Evolutionary conservation across 257 asterid species (phyloP).

Genomic region (Paraleonurus japonicus): DNA sequence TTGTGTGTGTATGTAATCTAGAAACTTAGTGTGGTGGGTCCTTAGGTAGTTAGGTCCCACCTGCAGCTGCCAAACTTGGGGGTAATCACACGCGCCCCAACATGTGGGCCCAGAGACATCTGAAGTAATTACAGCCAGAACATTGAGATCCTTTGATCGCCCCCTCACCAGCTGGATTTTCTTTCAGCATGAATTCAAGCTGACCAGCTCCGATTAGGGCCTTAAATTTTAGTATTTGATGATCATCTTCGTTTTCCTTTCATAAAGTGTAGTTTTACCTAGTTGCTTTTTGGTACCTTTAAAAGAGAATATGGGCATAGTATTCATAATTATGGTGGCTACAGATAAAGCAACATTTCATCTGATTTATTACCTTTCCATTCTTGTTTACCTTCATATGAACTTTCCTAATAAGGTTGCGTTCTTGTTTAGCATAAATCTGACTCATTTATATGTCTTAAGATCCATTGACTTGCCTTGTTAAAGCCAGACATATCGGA

Average conservation of each 20-base stretch:
- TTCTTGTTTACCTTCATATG: too few species aligned
- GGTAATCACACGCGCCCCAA: neutral
- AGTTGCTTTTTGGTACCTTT: conserved; percentile 12
- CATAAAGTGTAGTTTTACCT: conserved; percentile 1
- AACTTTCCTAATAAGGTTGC: neutral
- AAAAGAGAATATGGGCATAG: conserved; percentile 10
- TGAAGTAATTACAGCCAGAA: neutral
- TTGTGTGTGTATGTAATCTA: too few species aligned
- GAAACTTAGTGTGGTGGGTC: too few species aligned
- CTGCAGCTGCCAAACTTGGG: neutral
- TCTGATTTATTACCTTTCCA: conserved; percentile 3
- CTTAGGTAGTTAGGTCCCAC: too few species aligned
- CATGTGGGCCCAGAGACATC: neutral
- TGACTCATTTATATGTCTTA: neutral
- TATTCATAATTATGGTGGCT: conserved; percentile 6
- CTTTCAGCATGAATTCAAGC: neutral
- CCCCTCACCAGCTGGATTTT: neutral
- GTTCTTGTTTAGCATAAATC: conserved; percentile 15
- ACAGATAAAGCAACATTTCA: neutral
- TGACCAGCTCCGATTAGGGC: conserved; percentile 18
- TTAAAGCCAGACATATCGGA: conserved; percentile 16
- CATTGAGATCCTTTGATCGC: too few species aligned
- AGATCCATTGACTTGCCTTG: conserved; percentile 11
- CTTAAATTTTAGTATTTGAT: conserved; percentile 10
- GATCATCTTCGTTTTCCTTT: conserved; percentile 10